Base-by-base conservation (phyloP, 441 rosid genomes). In the Erysimum cheiri region DNA sequence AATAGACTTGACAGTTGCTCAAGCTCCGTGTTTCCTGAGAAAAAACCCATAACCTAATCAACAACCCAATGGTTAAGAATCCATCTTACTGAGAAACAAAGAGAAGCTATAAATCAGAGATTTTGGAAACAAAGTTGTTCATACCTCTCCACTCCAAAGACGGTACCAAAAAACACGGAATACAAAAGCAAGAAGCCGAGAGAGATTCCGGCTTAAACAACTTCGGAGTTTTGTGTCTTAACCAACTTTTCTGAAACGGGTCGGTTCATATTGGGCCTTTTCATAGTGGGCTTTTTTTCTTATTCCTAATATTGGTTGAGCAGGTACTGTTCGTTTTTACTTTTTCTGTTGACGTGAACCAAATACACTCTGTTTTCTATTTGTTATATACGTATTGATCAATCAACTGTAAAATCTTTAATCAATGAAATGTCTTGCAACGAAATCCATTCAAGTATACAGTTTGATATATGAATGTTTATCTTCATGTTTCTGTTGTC, bases 11-110 rank as follows among this genome's bases (percentile, higher is more conserved):
- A 24, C n/a, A 19, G 66, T 13, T 17, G 48, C 71, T 59, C 41
- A 35, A 67, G 77, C 68, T 67, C 11, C 37, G 72, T 33, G 7
- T 8, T 48, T 24, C 77, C 73, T 67, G 64, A 58, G 61, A 73
- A 14, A 40, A 40, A 52, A 65, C 11, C 48, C 66, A 48, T 39
- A 41, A 60, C 43, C 72, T 67, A 74, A 74, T 67, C 69, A 67
- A 74, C n/a, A 53, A 67, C 33, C 9, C 63, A 60, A 43, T 44
- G 1, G 64, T 67, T 67, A 62, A 26, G 9, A 24, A 41, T 8
- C n/a, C 26, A 15, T 40, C 13, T 73, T 59, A 4, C 31, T 26
- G 56, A 66, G 29, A 73, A 72, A 24, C 48, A 66, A 39, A 50
- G 8, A 47, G 52, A 72, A 39, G 60, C 54, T 35, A 22, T 22